These are phyloP conservation scores for Voacanga thouarsii DNA, from an alignment of 257 asterid genomes.

Conservation along the genomic window DNA sequence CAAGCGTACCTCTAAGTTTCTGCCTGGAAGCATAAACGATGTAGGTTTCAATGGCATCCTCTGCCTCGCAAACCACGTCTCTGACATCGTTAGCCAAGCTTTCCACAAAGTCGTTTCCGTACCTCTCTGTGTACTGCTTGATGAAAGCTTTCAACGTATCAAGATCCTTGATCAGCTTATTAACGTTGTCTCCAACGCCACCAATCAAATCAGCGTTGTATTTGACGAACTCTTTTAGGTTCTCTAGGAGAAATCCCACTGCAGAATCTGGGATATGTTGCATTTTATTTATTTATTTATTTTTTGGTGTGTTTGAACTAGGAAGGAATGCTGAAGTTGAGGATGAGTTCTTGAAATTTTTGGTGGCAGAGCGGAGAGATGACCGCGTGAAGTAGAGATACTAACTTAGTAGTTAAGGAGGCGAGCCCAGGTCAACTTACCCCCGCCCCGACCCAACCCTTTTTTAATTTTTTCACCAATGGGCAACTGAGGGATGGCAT, in stretches of 20 bases:
- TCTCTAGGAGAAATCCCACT: conserved; percentile 5
- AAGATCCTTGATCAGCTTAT: background rate
- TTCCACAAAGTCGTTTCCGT: conserved; percentile 6
- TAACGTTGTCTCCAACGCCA: background rate
- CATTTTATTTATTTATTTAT: no score
- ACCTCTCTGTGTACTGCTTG: background rate
- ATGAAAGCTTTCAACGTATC: conserved; percentile 2
- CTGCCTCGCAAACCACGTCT: conserved; percentile 17
- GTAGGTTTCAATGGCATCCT: conserved; percentile 28
- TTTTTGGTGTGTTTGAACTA: background rate
- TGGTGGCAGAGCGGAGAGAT: no score
- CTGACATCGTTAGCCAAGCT: conserved; percentile 2
- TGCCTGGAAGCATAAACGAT: conserved; percentile 11
- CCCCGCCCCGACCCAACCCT: no score
- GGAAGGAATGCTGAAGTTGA: background rate
- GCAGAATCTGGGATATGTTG: background rate
- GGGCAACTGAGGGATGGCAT: no score
- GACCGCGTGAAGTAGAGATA: no score
- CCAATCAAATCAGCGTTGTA: conserved; percentile 7
- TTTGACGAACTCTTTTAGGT: background rate
- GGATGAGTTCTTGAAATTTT: background rate
- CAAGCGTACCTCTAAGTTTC: background rate
- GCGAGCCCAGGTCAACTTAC: no score
- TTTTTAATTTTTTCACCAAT: no score
- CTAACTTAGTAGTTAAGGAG: no score